A percentile compares a stretch with the other conserved stretches of the same genome.
Evolutionary conservation across 306 rosid species (phyloP).

Genomic region (Ceratonia siliqua): DNA sequence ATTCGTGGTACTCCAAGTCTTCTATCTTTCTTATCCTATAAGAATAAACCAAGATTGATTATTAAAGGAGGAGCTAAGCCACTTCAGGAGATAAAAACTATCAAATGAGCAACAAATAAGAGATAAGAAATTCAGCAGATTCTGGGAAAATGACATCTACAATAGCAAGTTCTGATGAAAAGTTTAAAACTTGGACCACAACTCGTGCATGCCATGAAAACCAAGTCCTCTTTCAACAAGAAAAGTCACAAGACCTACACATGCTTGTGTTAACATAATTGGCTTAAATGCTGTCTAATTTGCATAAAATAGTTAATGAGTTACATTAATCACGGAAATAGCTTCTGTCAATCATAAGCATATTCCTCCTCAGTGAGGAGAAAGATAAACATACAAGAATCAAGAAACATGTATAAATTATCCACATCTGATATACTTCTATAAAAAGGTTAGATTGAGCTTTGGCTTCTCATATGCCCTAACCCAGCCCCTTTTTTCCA

Average conservation of each 20-base stretch:
- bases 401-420: not conserved
- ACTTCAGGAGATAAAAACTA: not conserved
- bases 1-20: not conserved
- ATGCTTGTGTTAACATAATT: not conserved
- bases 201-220: not conserved
- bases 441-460: not conserved
- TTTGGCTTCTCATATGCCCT: not conserved
- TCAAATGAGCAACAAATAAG: not conserved
- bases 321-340: not conserved
- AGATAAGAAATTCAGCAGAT: not conserved
- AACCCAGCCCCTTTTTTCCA: not conserved
- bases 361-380: not conserved
- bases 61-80: not conserved
- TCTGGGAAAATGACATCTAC: not conserved
- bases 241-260: not conserved
- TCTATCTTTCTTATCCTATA: not conserved
- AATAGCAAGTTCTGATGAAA: not conserved
- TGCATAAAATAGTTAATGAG: not conserved
- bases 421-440: not conserved
- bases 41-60: not conserved
- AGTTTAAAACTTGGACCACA: not conserved
- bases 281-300: not conserved
- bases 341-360: not conserved
- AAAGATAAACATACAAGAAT: slow-evolving; percentile 5
- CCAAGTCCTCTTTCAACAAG: not conserved